Conservation (phyloP, 768 basidiomycete genomes). For the Naganishia kalamii region DNA sequence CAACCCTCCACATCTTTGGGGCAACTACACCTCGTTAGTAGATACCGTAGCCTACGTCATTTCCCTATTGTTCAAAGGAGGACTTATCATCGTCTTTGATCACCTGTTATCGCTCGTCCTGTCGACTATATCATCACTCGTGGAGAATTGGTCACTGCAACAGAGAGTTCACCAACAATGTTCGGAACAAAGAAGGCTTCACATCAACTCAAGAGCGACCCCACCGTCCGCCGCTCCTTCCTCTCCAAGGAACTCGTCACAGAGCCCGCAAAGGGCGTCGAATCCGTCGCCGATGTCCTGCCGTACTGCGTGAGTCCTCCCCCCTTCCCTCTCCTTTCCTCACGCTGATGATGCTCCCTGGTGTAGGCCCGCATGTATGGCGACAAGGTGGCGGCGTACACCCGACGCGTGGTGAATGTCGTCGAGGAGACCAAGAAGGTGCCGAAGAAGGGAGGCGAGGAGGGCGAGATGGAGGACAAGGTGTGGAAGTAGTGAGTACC, state of each 20-base stretch:
- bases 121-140: too few relatives aligned
- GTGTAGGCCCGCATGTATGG: constrained; percentile 39
- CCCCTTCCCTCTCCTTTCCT: background rate
- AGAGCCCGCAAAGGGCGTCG: constrained; percentile 34
- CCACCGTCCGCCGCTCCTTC: constrained; percentile 33
- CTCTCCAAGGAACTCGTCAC: constrained; percentile 39
- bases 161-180: too few relatives aligned
- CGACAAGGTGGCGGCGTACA: constrained; percentile 32
- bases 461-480: constrained; percentile 39
- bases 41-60: too few relatives aligned
- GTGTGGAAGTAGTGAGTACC: constrained; percentile 44
- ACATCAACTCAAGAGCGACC: constrained; percentile 30
- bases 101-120: too few relatives aligned
- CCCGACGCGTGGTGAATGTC: constrained; percentile 38
- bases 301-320: constrained; percentile 31
- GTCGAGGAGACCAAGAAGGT: constrained; percentile 44
- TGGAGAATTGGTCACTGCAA: too few relatives aligned
- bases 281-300: constrained; percentile 39
- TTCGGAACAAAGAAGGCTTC: constrained; percentile 30
- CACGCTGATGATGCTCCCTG: background rate
- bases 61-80: too few relatives aligned
- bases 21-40: too few relatives aligned
- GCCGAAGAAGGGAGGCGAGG: constrained; percentile 32
- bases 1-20: too few relatives aligned
- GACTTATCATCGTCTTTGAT: too few relatives aligned